These are phyloP conservation scores for Neoboletus brunneissimus DNA, from an alignment of 768 basidiomycete species.

Conservation along the genomic window DNA sequence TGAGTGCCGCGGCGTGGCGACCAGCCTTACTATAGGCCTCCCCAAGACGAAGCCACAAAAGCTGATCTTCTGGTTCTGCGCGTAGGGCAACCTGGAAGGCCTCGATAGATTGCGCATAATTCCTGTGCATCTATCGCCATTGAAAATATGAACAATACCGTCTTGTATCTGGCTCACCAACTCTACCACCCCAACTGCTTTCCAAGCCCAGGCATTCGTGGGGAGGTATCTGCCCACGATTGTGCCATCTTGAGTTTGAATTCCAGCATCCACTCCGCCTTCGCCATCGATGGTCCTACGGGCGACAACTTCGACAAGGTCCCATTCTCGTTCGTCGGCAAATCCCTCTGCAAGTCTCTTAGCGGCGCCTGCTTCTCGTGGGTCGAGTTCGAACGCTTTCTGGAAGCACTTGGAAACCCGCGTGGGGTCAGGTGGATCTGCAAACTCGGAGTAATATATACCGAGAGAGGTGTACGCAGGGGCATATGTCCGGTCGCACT, in stretches of 20 bases:
- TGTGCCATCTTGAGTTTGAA: slow-evolving; percentile 41
- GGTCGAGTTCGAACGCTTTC: slow-evolving; percentile 95
- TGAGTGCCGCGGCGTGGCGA: slow-evolving; percentile 83
- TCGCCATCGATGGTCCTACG: slow-evolving; percentile 91
- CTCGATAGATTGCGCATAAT: slow-evolving; percentile 74
- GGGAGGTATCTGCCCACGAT: slow-evolving; percentile 56
- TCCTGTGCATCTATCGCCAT: slow-evolving; percentile 52
- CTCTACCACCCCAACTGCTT: slow-evolving; percentile 89
- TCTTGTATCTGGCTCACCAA: slow-evolving; percentile 52
- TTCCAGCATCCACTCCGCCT: slow-evolving; percentile 67
- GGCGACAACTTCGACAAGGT: slow-evolving; percentile 92
- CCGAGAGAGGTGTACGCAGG: slow-evolving; percentile 94
- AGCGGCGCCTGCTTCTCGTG: slow-evolving; percentile 84
- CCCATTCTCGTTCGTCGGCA: slow-evolving; percentile 93
- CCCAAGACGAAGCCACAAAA: slow-evolving; percentile 88
- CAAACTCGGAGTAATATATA: slow-evolving; percentile 74
- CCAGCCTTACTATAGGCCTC: slow-evolving; percentile 90
- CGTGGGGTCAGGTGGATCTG: slow-evolving; percentile 71
- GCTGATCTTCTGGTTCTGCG: slow-evolving; percentile 69
- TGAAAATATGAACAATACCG: not conserved
- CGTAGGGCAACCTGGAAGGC: slow-evolving; percentile 85
- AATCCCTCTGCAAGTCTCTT: slow-evolving; percentile 82
- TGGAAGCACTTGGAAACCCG: slow-evolving; percentile 95
- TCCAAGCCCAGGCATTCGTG: slow-evolving; percentile 96
- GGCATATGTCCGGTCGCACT: slow-evolving; percentile 71